phyloP scores from a whole-genome alignment of 2,329 filamentous ascomycete species.

The Elsinoe batatas region DNA sequence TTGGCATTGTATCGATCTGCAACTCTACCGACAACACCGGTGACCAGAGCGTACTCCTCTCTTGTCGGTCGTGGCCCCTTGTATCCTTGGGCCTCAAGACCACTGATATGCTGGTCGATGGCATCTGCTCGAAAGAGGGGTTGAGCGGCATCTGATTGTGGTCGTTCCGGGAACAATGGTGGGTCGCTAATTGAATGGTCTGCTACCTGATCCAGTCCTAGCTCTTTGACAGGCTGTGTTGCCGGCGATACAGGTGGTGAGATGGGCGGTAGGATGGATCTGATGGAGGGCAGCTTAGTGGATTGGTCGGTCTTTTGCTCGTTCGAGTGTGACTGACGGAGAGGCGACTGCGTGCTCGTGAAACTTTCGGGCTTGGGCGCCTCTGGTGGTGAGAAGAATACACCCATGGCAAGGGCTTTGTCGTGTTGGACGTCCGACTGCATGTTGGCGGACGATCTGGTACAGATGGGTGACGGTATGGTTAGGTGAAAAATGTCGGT shows the following conservation, averaged over 20 bases:
- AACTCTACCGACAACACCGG: constrained; percentile 6
- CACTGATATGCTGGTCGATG: constrained; percentile 1
- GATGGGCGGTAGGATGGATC: constrained; percentile 9
- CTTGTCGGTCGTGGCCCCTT: constrained; percentile 12
- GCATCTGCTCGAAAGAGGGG: constrained; percentile 9
- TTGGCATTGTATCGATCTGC: constrained; percentile 12
- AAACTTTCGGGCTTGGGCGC: constrained; percentile 10
- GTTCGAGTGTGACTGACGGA: constrained; percentile 3
- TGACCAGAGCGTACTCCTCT: constrained; percentile 12
- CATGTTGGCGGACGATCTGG: background rate
- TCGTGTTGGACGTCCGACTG: constrained; percentile 1
- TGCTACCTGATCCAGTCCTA: background rate
- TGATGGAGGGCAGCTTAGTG: constrained; percentile 12
- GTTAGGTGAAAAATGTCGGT: background rate
- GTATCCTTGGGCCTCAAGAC: background rate
- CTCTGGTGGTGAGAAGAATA: constrained; percentile 13
- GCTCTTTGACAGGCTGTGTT: constrained; percentile 10
- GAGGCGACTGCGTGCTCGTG: constrained; percentile 1
- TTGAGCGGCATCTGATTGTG: constrained; percentile 3
- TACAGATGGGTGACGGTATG: background rate
- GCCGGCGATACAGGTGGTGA: constrained; percentile 11
- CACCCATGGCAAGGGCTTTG: constrained; percentile 9
- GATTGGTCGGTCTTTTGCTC: constrained; percentile 1
- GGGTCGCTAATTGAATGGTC: background rate
- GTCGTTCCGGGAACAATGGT: constrained; percentile 8